Evolutionary conservation across 305 asterid genomes (phyloP), one percentile per base, ranked within the genome.

Genomic region (Fraxinus paxiana): DNA sequence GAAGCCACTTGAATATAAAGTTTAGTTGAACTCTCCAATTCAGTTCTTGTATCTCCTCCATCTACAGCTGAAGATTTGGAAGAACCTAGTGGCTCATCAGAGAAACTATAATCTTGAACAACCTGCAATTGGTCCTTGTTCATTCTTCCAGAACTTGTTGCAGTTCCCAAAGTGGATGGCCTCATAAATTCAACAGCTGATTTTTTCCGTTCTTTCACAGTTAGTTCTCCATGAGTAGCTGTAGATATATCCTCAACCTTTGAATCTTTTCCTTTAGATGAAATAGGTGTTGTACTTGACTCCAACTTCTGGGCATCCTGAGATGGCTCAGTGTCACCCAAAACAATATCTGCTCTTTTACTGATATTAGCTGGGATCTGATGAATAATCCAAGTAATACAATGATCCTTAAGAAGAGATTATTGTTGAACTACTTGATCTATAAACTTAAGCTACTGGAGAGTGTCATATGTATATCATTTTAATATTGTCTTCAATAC

Each of bases 81-180:
- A 71, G 83, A 81, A 71, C 41, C 37, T 18, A 51, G 71, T 18
- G 22, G 73, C 71, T 75, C 77, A 24, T 86, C 63, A 43, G 87
- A 81, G 59, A 59, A 46, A 82, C 78, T 80, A 43, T 48, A 35
- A 20, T 87, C 73, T 75, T 31, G 78, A 84, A 51, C 73, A 15
- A 73, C 83, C 80, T 38, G 83, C 56, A 81, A 71, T 78, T 71
- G 88, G 63, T 75, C 87, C 75, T 84, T 81, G 26, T 17, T 65
- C 72, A 28, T 83, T 83, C 87, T 86, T 82, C 87, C 87, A 43
- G 90, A 86, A 75, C 77, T 65, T 43, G 80, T 88, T 67, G 88
- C 88, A 83, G 78, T 85, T 84, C 85, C 86, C 51, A 84, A 74
- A 75, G 84, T 78, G 43, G 86, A 83, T 59, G 84, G 76, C 81